Evolutionary conservation across 352 stramenopile species (phyloP), one percentile per base, ranked within the genome.

Genomic region (Thalassiosira ordinaria): DNA sequence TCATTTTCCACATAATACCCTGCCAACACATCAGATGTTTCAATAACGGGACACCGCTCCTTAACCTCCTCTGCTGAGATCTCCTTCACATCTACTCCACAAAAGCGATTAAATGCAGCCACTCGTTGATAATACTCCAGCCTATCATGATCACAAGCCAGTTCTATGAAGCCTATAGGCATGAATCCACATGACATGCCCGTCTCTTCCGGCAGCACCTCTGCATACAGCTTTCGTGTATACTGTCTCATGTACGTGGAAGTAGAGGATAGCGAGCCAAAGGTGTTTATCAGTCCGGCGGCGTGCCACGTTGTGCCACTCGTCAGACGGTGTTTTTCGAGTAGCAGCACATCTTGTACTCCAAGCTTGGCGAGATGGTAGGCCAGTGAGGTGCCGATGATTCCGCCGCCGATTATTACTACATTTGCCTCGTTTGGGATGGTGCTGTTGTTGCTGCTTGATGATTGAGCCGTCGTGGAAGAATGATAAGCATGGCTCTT

Each of bases 231-330:
- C n/a, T 84, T 31, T 66, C 87, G 85, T 1, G 88, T 89, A 67
- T 93, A 94, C 47, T 77, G 80, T 49, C 89, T 41, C 71, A 90
- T 89, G 35, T 67, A 57, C 16, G 88, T 94, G 11, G 64, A 85
- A 8, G 88, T 91, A n/a, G 16, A 27, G n/a, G 57, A 86, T 31
- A 91, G 55, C 9, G 41, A 81, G 22, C 89, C 89, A 83, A 93
- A 94, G 1, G 86, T 93, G 26, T 92, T 91, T 66, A 94, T 92
- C 8, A 94, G 60, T 27, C 88, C 88, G 22, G 90, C 90, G 0
- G 84, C 86, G 63, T 95, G 91, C 92, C 92, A 96, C 9, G 92
- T 96, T 33, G 92, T 95, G 18, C 92, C 92, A 20, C 74, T 80
- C 1, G 92, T 96, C 52, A 96, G 59, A 41, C 80, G 46, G 62